These are phyloP conservation scores for Sinapis alba DNA, from an alignment of 441 rosid species.

Conservation along the genomic window DNA sequence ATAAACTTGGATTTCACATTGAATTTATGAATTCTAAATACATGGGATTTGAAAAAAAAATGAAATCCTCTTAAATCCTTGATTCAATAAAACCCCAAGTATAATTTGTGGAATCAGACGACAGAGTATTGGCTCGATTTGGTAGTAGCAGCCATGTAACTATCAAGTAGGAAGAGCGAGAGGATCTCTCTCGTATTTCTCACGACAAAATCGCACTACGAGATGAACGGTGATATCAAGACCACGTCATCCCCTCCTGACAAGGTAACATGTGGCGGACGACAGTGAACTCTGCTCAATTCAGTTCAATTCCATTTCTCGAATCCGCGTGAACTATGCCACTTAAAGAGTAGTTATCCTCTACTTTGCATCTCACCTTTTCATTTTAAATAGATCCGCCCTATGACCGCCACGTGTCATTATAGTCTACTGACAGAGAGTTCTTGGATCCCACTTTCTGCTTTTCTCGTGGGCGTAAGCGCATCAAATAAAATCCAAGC, in stretches of 20 bases:
- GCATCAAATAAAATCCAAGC: conserved; percentile 15
- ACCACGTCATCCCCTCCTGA: conserved; percentile 46
- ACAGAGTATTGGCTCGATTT: conserved; percentile 14
- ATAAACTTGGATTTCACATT: too few relatives aligned
- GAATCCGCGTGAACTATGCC: conserved; percentile 40
- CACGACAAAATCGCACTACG: conserved; percentile 13
- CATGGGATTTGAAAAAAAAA: too few relatives aligned
- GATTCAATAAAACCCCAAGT: too few relatives aligned
- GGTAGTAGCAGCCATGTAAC: conserved; percentile 33
- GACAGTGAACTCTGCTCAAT: conserved; percentile 31
- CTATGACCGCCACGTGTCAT: conserved; percentile 5
- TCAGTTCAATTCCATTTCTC: conserved; percentile 40
- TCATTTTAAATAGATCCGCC: fast-evolving
- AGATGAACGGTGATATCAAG: not conserved
- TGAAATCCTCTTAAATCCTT: too few relatives aligned
- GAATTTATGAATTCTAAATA: too few relatives aligned
- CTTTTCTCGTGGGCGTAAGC: not conserved
- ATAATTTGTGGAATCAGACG: not conserved
- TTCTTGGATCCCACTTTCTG: not conserved
- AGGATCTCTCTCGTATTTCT: conserved; percentile 5
- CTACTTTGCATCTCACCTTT: not conserved
- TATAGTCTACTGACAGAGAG: not conserved
- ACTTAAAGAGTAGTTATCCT: not conserved
- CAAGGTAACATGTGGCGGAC: conserved; percentile 46
- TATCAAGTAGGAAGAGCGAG: conserved; percentile 1